Percentiles rank a stretch among this genome's conserved stretches.
Conservation (phyloP, 352 stramenopile genomes). For the Elongisporangium anandrum region DNA sequence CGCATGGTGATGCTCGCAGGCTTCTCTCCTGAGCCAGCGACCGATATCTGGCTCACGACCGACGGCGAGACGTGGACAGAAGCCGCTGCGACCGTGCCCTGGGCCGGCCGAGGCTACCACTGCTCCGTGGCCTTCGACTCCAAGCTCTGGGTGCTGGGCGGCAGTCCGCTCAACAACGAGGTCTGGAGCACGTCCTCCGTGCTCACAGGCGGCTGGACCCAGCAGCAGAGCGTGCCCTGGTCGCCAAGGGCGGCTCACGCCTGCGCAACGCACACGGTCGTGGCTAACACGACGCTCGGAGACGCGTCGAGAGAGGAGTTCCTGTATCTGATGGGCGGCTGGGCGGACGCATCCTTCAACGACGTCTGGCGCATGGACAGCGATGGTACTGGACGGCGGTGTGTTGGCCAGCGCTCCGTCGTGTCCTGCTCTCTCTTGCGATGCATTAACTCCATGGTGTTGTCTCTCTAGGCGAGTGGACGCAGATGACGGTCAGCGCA, state of each 20-base stretch:
- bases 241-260: conserved; percentile 48
- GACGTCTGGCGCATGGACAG: conserved; percentile 74
- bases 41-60: conserved; percentile 64
- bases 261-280: conserved; percentile 47
- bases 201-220: conserved; percentile 42
- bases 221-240: conserved; percentile 47
- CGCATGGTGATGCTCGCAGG: conserved; percentile 58
- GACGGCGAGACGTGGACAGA: conserved; percentile 58
- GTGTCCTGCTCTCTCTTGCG: not conserved
- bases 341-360: conserved; percentile 52
- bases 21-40: conserved; percentile 72
- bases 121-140: conserved; percentile 58
- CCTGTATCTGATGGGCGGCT: conserved; percentile 65
- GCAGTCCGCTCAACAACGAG: conserved; percentile 76
- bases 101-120: conserved; percentile 65
- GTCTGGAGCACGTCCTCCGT: conserved; percentile 71
- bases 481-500: conserved; percentile 22
- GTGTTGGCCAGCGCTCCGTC: not conserved
- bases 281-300: conserved; percentile 44
- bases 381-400: conserved; percentile 3
- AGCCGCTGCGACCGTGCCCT: conserved; percentile 29
- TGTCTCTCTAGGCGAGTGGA: conserved; percentile 26
- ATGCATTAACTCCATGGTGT: not conserved
- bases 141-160: conserved; percentile 67
- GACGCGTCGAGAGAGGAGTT: conserved; percentile 45